Conservation (phyloP, 2,329 filamentous ascomycete species). For the Fusarium luffae region DNA sequence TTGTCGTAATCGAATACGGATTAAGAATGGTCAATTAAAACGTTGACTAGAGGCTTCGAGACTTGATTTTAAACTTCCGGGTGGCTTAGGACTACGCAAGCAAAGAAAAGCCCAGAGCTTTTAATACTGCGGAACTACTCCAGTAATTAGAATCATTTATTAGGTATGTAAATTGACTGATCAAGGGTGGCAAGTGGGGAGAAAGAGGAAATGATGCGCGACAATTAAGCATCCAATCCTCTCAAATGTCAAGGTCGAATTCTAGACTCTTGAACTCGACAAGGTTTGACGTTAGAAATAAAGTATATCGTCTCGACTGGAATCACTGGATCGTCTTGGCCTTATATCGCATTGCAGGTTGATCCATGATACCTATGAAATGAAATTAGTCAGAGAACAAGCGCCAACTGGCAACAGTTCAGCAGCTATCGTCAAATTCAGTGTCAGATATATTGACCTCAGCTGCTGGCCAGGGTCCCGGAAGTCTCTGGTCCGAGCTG, state of each 20-base stretch:
- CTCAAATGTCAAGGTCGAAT: background rate
- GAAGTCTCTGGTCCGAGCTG: background rate
- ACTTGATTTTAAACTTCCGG: constrained; percentile 25
- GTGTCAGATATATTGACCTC: constrained; percentile 7
- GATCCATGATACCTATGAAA: background rate
- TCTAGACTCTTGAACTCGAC: constrained; percentile 18
- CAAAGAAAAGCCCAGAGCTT: constrained; percentile 11
- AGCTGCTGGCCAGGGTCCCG: background rate
- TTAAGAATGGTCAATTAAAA: background rate
- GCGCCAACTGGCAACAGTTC: background rate
- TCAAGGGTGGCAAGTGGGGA: constrained; percentile 1
- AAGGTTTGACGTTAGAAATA: constrained; percentile 25
- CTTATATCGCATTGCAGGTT: background rate
- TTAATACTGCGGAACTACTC: too few relatives aligned
- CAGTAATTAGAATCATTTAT: constrained; percentile 15
- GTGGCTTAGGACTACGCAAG: constrained; percentile 25
- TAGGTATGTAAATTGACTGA: background rate
- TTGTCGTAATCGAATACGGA: constrained; percentile 3
- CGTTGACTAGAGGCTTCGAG: constrained; percentile 1
- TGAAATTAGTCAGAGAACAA: background rate
- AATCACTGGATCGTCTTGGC: background rate
- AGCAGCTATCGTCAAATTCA: constrained; percentile 4
- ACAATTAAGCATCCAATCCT: background rate
- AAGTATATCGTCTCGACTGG: constrained; percentile 17
- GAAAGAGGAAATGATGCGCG: constrained; percentile 24